phyloP scores from a whole-genome alignment of 1,284 basidiomycete genomes.

The Apiotrichum laibachii region DNA sequence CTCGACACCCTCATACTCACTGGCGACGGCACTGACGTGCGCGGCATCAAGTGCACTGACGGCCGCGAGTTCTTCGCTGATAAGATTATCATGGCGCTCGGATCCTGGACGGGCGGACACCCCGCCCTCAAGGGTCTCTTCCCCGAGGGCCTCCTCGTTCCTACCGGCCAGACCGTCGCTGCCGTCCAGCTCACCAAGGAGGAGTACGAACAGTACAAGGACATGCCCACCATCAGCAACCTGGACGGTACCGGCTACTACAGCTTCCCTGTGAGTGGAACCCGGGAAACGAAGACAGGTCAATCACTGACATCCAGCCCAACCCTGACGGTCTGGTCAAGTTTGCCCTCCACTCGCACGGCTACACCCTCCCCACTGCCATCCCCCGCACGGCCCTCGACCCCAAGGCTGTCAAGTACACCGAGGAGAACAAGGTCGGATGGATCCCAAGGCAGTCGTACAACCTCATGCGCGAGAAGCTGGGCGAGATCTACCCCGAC shows the following conservation, averaged over 20 bases:
- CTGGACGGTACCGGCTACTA: slow-evolving; percentile 65
- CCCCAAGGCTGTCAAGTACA: slow-evolving; percentile 23
- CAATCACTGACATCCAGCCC: slow-evolving; percentile 56
- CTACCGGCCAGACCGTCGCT: slow-evolving; percentile 63
- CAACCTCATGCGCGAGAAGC: slow-evolving; percentile 55
- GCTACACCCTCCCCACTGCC: slow-evolving; percentile 57
- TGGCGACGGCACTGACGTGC: slow-evolving; percentile 9
- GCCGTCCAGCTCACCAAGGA: slow-evolving; percentile 67
- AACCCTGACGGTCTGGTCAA: slow-evolving; percentile 68
- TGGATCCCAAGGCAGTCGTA: slow-evolving; percentile 62
- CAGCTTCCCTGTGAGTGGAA: slow-evolving; percentile 64
- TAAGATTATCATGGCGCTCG: slow-evolving; percentile 27
- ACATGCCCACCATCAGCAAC: slow-evolving; percentile 67
- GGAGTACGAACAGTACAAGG: slow-evolving; percentile 61
- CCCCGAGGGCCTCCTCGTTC: slow-evolving; percentile 20
- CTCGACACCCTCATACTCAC: slow-evolving; percentile 54
- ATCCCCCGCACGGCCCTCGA: slow-evolving; percentile 38
- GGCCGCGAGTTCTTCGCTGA: slow-evolving; percentile 27
- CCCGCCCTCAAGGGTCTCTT: slow-evolving; percentile 22
- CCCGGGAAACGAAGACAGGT: background rate
- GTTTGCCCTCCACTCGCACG: slow-evolving; percentile 66
- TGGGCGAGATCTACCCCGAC: slow-evolving; percentile 66
- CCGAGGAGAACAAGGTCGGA: slow-evolving; percentile 22
- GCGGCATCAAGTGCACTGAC: slow-evolving; percentile 21
- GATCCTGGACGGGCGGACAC: slow-evolving; percentile 31